Evolutionary conservation across 2,329 filamentous ascomycete species (phyloP).

Genomic region (Aspergillus felis): DNA sequence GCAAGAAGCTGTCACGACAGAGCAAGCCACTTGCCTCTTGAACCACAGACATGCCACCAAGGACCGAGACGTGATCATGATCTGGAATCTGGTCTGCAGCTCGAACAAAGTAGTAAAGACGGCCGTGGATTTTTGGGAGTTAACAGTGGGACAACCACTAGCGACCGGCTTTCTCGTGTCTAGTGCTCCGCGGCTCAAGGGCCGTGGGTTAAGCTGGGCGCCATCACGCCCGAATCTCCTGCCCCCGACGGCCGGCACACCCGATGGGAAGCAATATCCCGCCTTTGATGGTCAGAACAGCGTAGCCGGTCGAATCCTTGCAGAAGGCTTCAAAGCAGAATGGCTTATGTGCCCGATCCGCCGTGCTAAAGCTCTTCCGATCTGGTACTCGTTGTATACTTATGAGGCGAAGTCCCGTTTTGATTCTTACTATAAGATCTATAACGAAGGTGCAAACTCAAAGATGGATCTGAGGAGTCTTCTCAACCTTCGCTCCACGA

Average conservation of each 20-base stretch:
- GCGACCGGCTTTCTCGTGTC: slow-evolving; percentile 5
- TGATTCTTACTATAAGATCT: background rate
- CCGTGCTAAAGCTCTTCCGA: background rate
- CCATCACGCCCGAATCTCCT: slow-evolving; percentile 10
- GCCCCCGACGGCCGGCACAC: background rate
- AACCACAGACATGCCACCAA: slow-evolving; percentile 20
- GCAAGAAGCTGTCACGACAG: background rate
- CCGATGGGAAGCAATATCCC: background rate
- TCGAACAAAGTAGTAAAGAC: slow-evolving; percentile 1
- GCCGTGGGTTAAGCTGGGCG: slow-evolving; percentile 6
- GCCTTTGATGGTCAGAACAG: slow-evolving; percentile 4
- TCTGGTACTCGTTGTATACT: background rate
- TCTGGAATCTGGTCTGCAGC: slow-evolving; percentile 18
- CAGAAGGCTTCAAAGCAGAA: slow-evolving; percentile 4
- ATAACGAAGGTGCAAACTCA: background rate
- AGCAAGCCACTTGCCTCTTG: slow-evolving; percentile 15
- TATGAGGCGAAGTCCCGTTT: background rate
- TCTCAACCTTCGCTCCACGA: background rate
- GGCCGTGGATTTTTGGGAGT: slow-evolving; percentile 6
- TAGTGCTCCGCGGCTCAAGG: slow-evolving; percentile 1
- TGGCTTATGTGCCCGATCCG: slow-evolving; percentile 3
- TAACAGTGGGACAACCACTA: background rate
- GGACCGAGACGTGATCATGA: slow-evolving; percentile 16
- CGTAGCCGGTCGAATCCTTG: background rate
- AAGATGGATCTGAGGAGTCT: background rate